Evolutionary conservation across 148 eudicot genomes (phyloP).

Genomic region (Suaeda aralocaspica): DNA sequence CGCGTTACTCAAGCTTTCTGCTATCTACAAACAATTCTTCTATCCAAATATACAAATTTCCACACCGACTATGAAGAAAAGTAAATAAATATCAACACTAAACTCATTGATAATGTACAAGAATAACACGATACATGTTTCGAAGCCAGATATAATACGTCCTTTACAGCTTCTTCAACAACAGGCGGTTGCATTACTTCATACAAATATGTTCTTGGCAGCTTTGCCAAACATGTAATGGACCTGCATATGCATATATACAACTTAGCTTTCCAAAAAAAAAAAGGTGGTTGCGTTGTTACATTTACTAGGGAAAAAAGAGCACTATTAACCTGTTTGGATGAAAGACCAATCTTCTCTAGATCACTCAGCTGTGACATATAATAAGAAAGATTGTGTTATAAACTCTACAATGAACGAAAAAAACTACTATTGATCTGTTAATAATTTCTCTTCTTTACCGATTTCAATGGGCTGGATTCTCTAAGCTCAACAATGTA

Average conservation of each 20-base stretch:
- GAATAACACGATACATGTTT: not conserved
- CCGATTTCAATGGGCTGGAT: constrained; percentile 68
- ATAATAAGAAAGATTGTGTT: not conserved
- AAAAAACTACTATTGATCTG: not conserved
- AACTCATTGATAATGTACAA: not conserved
- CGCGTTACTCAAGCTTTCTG: too few species aligned
- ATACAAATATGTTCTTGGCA: constrained; percentile 52
- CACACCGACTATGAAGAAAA: too few species aligned
- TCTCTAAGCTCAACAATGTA: constrained; percentile 80
- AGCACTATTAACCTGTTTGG: constrained; percentile 51
- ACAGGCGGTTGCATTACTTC: constrained; percentile 8
- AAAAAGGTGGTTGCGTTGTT: too few species aligned
- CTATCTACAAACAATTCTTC: too few species aligned
- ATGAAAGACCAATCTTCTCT: constrained; percentile 85
- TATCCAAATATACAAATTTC: too few species aligned
- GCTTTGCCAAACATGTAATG: constrained; percentile 59
- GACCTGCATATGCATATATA: constrained; percentile 33
- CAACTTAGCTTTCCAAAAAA: not conserved
- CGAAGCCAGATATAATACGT: not conserved
- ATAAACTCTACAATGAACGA: not conserved
- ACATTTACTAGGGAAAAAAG: too few species aligned
- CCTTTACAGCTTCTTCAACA: constrained; percentile 2
- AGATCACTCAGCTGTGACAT: constrained; percentile 64
- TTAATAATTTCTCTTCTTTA: constrained; percentile 29
- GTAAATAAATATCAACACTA: too few species aligned